Percentiles rank a stretch among this genome's conserved stretches.
Conservation (phyloP, 805 yeast genomes). For the Saturnispora halmiae region DNA sequence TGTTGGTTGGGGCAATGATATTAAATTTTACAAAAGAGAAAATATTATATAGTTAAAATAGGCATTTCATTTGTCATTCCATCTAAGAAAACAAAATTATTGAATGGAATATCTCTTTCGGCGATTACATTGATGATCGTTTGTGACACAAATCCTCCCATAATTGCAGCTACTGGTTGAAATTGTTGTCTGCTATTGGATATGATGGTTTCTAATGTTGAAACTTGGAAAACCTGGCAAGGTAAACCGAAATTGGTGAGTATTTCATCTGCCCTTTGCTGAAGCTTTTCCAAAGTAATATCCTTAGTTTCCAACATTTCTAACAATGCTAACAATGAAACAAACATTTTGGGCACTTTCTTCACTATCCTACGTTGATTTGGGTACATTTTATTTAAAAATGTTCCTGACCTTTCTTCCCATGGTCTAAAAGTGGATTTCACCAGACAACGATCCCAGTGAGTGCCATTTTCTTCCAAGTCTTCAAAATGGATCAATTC, state of each 20-base stretch:
- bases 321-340: slow-evolving; percentile 49
- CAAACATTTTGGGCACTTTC: slow-evolving; percentile 47
- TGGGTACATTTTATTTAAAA: slow-evolving; percentile 13
- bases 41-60: slow-evolving; percentile 37
- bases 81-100: slow-evolving; percentile 72
- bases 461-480: slow-evolving; percentile 27
- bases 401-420: slow-evolving; percentile 16
- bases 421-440: slow-evolving; percentile 32
- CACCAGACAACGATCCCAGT: slow-evolving; percentile 31
- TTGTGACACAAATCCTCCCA: slow-evolving; percentile 88
- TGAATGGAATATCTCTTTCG: slow-evolving; percentile 68
- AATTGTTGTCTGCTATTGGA: slow-evolving; percentile 55
- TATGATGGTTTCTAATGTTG: slow-evolving; percentile 32
- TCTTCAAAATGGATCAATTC: slow-evolving; percentile 32
- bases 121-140: slow-evolving; percentile 80
- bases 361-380: slow-evolving; percentile 32
- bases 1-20: slow-evolving; percentile 79
- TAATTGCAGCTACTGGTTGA: slow-evolving; percentile 74
- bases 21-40: slow-evolving; percentile 37
- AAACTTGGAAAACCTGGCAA: too few relatives aligned
- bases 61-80: slow-evolving; percentile 69
- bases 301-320: slow-evolving; percentile 26
- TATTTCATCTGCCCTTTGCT: slow-evolving; percentile 25
- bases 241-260: slow-evolving; percentile 36
- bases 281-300: slow-evolving; percentile 21